Percentiles rank a stretch among this genome's conserved stretches.
These are phyloP conservation scores for Acanthamoeba healyi DNA, from an alignment of 208 protist species.

Conservation along the genomic window DNA sequence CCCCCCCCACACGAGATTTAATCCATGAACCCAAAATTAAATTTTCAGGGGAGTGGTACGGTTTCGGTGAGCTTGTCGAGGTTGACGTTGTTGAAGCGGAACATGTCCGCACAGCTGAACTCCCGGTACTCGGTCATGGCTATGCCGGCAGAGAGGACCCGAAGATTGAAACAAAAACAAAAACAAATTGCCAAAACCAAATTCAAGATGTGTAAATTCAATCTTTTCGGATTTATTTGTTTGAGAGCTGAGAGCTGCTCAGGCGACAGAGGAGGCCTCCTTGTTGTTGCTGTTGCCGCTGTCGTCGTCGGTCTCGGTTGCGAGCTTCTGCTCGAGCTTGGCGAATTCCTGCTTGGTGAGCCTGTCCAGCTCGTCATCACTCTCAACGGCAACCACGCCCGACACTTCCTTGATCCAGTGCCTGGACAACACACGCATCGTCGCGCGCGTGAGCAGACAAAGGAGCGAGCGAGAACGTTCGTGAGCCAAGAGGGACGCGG, in stretches of 20 bases:
- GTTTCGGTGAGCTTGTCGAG: slow-evolving; percentile 98
- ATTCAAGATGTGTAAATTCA: background rate
- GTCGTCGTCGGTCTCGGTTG: background rate
- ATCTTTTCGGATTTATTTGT: background rate
- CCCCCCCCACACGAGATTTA: background rate
- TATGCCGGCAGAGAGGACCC: too few relatives aligned
- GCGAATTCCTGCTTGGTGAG: slow-evolving; percentile 1
- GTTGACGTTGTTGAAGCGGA: slow-evolving; percentile 97
- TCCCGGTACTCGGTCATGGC: slow-evolving; percentile 95
- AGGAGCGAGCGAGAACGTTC: background rate
- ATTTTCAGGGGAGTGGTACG: slow-evolving; percentile 16
- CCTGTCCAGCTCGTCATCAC: slow-evolving; percentile 1
- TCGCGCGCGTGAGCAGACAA: background rate
- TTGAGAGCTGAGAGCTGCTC: background rate
- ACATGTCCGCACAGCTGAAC: slow-evolving; percentile 95
- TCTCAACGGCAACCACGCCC: background rate
- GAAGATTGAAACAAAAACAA: too few relatives aligned
- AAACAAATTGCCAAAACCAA: background rate
- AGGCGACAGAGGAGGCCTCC: background rate
- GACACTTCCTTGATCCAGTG: slow-evolving; percentile 9
- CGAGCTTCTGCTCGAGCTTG: background rate
- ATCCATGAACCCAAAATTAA: background rate
- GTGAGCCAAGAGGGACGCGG: slow-evolving; percentile 80
- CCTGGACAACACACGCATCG: background rate
- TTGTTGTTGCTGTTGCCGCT: background rate